These are phyloP conservation scores for Talaromyces trachyspermus DNA, from an alignment of 495 filamentous ascomycete species.

Conservation along the genomic window DNA sequence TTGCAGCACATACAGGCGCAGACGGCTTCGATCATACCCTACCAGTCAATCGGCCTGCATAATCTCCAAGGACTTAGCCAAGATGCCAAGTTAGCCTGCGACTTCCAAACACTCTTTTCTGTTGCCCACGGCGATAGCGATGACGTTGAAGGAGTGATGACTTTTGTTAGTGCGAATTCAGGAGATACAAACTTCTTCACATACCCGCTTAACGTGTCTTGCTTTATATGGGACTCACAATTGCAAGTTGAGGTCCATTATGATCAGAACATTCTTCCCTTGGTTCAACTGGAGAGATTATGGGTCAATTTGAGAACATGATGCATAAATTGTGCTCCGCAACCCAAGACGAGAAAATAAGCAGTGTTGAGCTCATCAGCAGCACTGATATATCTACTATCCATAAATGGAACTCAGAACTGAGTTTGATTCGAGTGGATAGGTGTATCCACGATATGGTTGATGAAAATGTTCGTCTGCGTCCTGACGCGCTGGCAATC, in stretches of 20 bases:
- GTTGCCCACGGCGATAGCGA: conserved; percentile 20
- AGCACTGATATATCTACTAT: conserved; percentile 9
- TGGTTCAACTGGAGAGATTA: conserved; percentile 22
- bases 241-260: conserved; percentile 47
- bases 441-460: conserved; percentile 14
- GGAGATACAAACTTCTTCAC: conserved; percentile 46
- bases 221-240: conserved; percentile 35
- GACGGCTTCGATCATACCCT: conserved; percentile 38
- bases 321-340: conserved; percentile 8
- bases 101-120: conserved; percentile 45
- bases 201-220: conserved; percentile 50
- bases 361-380: conserved; percentile 6
- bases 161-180: conserved; percentile 15
- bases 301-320: conserved; percentile 19
- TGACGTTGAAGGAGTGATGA: conserved; percentile 3
- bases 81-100: conserved; percentile 50
- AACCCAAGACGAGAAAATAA: conserved; percentile 4
- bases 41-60: conserved; percentile 52
- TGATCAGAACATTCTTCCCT: conserved; percentile 31
- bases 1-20: conserved; percentile 37
- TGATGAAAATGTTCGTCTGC: conserved; percentile 9
- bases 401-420: conserved; percentile 12
- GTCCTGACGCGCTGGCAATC: conserved; percentile 16
- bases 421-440: conserved; percentile 3
- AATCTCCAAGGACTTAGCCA: conserved; percentile 46